Conservation (phyloP, 768 basidiomycete species). For the Russula sp. region DNA sequence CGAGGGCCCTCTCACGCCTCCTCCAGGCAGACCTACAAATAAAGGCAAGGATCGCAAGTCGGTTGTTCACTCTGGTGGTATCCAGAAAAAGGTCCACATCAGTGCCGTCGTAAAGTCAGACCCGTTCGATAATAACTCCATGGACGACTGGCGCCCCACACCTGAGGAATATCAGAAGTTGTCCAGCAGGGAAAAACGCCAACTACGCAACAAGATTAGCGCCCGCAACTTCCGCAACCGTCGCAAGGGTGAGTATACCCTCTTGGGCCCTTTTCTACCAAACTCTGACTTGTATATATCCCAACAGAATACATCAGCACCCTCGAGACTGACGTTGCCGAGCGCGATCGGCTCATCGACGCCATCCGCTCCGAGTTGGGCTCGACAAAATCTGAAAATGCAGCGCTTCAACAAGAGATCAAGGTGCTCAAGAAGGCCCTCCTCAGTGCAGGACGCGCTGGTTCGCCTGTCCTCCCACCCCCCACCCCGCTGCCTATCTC, state of each 20-base stretch:
- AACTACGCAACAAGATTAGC: slow-evolving; percentile 93
- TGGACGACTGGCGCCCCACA: slow-evolving; percentile 78
- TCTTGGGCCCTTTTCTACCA: background rate
- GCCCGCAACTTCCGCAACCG: slow-evolving; percentile 93
- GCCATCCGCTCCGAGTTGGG: slow-evolving; percentile 81
- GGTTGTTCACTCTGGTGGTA: slow-evolving; percentile 65
- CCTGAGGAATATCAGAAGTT: slow-evolving; percentile 95
- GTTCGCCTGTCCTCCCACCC: slow-evolving; percentile 38
- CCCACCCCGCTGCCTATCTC: slow-evolving; percentile 33
- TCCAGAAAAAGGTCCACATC: slow-evolving; percentile 49
- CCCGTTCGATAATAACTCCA: slow-evolving; percentile 43
- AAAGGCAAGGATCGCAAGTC: slow-evolving; percentile 57
- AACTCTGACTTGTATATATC: background rate
- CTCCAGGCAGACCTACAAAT: slow-evolving; percentile 28
- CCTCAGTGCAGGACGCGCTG: slow-evolving; percentile 46
- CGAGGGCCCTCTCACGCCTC: slow-evolving; percentile 23
- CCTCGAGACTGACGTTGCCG: slow-evolving; percentile 88
- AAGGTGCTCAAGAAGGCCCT: slow-evolving; percentile 65
- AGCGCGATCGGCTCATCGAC: slow-evolving; percentile 85
- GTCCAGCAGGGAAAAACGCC: slow-evolving; percentile 91
- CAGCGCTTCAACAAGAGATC: slow-evolving; percentile 74
- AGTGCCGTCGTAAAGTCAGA: slow-evolving; percentile 32
- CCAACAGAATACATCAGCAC: slow-evolving; percentile 83
- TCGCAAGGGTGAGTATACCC: slow-evolving; percentile 61
- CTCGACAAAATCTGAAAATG: slow-evolving; percentile 71